Conservation (phyloP, 768 basidiomycete genomes). For the Goffeauzyma gilvescens region DNA sequence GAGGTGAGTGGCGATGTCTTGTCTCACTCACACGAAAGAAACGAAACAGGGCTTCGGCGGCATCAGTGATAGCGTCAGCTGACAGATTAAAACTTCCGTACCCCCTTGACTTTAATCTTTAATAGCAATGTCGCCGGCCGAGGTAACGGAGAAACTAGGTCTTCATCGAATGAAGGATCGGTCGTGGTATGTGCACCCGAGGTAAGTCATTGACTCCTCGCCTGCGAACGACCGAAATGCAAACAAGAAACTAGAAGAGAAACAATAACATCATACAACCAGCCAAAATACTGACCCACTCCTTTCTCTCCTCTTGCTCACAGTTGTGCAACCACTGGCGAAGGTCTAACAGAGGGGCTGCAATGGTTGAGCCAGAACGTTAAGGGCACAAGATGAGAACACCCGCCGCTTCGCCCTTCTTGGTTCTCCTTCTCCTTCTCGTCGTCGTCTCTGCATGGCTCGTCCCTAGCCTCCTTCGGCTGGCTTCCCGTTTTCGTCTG, state of each 20-base stretch:
- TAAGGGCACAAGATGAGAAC: slow-evolving; percentile 40
- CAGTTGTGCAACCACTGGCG: slow-evolving; percentile 89
- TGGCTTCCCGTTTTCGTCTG: no score
- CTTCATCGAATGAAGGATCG: slow-evolving; percentile 89
- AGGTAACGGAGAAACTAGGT: slow-evolving; percentile 92
- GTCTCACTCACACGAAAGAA: neutral
- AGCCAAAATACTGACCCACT: neutral
- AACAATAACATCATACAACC: neutral
- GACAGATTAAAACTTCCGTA: neutral
- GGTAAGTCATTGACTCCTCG: no score
- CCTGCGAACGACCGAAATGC: neutral
- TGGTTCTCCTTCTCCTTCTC: no score
- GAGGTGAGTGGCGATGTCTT: slow-evolving; percentile 44
- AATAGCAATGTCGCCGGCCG: slow-evolving; percentile 93
- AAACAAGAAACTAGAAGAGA: neutral
- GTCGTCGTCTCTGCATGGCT: no score
- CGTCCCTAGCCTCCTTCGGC: no score
- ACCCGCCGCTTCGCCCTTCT: no score
- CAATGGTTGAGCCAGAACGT: slow-evolving; percentile 96
- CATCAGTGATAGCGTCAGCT: no score
- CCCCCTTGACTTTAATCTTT: neutral
- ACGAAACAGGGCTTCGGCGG: no score
- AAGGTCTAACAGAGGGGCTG: slow-evolving; percentile 88
- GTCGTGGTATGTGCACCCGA: slow-evolving; percentile 98
- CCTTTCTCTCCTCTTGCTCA: neutral